Evolutionary conservation across 495 filamentous ascomycete genomes (phyloP).

Genomic region (Rhypophila decipiens): DNA sequence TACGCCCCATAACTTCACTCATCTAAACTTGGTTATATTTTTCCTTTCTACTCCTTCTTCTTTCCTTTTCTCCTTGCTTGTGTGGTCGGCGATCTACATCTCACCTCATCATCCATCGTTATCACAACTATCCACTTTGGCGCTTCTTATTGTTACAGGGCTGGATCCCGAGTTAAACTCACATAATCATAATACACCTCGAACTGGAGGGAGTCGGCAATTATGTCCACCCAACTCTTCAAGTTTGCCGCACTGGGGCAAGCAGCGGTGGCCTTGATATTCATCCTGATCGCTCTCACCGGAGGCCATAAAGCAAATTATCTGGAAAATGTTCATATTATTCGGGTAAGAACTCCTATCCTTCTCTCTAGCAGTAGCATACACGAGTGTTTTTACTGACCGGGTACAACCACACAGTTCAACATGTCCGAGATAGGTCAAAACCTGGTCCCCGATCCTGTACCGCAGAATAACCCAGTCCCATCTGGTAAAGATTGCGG

Average conservation of each 20-base stretch:
- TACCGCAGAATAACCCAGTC: background rate
- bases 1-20: too few relatives aligned
- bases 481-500: background rate
- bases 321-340: conserved; percentile 55
- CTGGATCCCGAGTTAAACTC: too few relatives aligned
- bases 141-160: too few relatives aligned
- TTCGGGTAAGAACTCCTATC: conserved; percentile 51
- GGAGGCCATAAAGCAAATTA: conserved; percentile 53
- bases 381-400: conserved; percentile 6
- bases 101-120: too few relatives aligned
- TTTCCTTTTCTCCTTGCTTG: too few relatives aligned
- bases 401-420: conserved; percentile 34
- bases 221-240: conserved; percentile 12
- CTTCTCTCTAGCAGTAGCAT: too few relatives aligned
- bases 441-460: conserved; percentile 29
- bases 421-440: conserved; percentile 58
- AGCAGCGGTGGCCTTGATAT: conserved; percentile 54
- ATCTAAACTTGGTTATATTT: too few relatives aligned
- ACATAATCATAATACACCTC: background rate
- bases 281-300: conserved; percentile 62
- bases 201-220: background rate
- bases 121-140: too few relatives aligned
- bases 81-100: too few relatives aligned
- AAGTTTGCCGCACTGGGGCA: conserved; percentile 20
- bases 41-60: too few relatives aligned